A percentile compares a stretch with the other conserved stretches of the same genome.
Evolutionary conservation across 495 filamentous ascomycete genomes (phyloP).

Genomic region (Penicillium subrubescens): DNA sequence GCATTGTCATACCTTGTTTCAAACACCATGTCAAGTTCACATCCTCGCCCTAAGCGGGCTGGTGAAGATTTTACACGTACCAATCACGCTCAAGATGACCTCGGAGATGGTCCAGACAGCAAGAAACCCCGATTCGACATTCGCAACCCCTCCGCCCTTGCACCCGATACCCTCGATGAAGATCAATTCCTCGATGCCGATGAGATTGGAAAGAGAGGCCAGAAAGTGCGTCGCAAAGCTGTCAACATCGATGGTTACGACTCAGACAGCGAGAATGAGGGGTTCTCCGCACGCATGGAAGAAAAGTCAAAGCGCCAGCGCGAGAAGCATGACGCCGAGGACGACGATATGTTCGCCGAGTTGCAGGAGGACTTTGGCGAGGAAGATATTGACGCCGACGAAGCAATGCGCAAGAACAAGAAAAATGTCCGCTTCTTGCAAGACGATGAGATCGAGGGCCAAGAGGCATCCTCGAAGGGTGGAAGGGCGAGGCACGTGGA

Average conservation of each 20-base stretch:
- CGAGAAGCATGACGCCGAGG: slow-evolving; percentile 47
- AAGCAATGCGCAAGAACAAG: slow-evolving; percentile 61
- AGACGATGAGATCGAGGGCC: slow-evolving; percentile 79
- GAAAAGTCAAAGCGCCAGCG: slow-evolving; percentile 55
- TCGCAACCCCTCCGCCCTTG: slow-evolving; percentile 89
- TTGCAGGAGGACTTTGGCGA: slow-evolving; percentile 62
- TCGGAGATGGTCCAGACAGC: slow-evolving; percentile 46
- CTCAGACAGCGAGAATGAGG: slow-evolving; percentile 90
- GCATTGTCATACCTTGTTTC: not conserved
- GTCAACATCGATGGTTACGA: slow-evolving; percentile 97
- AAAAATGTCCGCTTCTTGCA: slow-evolving; percentile 80
- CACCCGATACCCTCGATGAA: slow-evolving; percentile 74
- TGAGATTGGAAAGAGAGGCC: slow-evolving; percentile 81
- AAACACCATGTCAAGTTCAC: slow-evolving; percentile 60
- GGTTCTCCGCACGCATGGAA: slow-evolving; percentile 71
- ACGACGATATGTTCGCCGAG: slow-evolving; percentile 92
- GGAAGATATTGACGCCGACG: slow-evolving; percentile 52
- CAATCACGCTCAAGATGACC: slow-evolving; percentile 59
- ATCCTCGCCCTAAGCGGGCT: slow-evolving; percentile 77
- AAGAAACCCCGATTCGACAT: slow-evolving; percentile 96
- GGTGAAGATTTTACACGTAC: slow-evolving; percentile 77
- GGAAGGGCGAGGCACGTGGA: slow-evolving; percentile 69
- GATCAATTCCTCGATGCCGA: slow-evolving; percentile 85
- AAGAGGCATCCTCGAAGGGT: slow-evolving; percentile 71
- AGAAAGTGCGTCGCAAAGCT: slow-evolving; percentile 82